Evolutionary conservation across 1,284 basidiomycete species (phyloP), one percentile per base, ranked within the genome.

Genomic region (Trichosporon faecale): DNA sequence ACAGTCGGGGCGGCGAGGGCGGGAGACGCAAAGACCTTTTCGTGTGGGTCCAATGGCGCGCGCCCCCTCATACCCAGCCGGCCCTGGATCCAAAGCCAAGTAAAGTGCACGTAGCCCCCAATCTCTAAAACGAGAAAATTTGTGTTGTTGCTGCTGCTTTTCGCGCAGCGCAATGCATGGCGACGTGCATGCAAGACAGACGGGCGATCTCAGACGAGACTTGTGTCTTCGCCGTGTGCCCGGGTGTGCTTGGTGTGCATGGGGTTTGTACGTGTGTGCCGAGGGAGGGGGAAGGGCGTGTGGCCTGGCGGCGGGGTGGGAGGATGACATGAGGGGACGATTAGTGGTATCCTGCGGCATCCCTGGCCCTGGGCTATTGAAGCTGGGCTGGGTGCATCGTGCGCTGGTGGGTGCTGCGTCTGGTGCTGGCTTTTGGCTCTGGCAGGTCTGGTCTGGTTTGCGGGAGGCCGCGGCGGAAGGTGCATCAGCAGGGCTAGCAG

Each of bases 41-140:
- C 29, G 57, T 31, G 57, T 31, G 27, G 57, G 57, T 61, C 57
- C 57, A 61, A 61, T 61, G 57, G 57, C 57, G 57, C 57, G 57
- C 57, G 57, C 57, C 57, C 55, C 57, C 57, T 61, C 57, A 61
- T 31, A 31, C 57, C 27, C 57, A 61, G 6, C 29, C 57, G 27
- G 57, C 57, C 57, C 57, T 61, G 57, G 57, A 61, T 61, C 57
- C 57, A 61, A 31, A 31, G 57, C 57, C 57, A 61, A 61, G 57
- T 61, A 31, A 31, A 33, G 57, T 61, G 57, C 57, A 61, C 57
- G 57, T 61, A 61, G 57, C 18, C 57, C 55, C 57, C 57, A n/a
- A n/a, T 61, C 57, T 61, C 57, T 31, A 61, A 8, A 61, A n/a
- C 1, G 57, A 61, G 57, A 61, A 61, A 61, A 61, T 61, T 61